A percentile compares a stretch with the other conserved stretches of the same genome.
phyloP scores from a whole-genome alignment of 2,329 filamentous ascomycete genomes.

The Ascosphaera aggregata region DNA sequence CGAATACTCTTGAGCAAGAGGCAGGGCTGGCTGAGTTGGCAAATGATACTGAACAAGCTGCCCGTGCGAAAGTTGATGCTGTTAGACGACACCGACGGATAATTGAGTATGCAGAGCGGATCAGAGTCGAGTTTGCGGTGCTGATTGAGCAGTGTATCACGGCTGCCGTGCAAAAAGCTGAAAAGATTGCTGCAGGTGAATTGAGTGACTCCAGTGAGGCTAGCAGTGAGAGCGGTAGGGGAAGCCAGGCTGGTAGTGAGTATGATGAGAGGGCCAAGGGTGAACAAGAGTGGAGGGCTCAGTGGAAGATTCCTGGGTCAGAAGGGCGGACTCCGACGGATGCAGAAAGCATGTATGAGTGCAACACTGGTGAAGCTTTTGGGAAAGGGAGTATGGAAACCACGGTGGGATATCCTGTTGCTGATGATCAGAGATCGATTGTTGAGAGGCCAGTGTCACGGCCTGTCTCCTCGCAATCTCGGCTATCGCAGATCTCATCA shows the following conservation, averaged over 20 bases:
- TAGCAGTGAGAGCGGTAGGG: slow-evolving; percentile 20
- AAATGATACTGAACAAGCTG: slow-evolving; percentile 64
- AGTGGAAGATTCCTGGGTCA: neutral
- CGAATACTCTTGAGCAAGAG: slow-evolving; percentile 78
- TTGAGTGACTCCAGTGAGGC: slow-evolving; percentile 49
- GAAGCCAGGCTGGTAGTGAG: slow-evolving; percentile 15
- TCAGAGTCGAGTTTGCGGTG: slow-evolving; percentile 78
- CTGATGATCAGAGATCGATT: neutral
- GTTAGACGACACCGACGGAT: slow-evolving; percentile 80
- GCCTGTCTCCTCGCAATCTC: neutral
- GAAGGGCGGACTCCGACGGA: neutral
- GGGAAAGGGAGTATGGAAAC: neutral
- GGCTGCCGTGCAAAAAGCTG: slow-evolving; percentile 72
- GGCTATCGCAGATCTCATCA: neutral
- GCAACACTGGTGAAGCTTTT: neutral
- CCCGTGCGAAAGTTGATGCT: slow-evolving; percentile 76
- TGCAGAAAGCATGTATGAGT: neutral
- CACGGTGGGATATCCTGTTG: neutral
- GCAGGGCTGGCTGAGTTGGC: slow-evolving; percentile 74
- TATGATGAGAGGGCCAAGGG: slow-evolving; percentile 4
- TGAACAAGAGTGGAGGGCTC: neutral
- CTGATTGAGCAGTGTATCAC: slow-evolving; percentile 92
- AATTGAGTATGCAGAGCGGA: slow-evolving; percentile 87
- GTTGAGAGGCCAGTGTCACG: neutral
- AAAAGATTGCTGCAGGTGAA: slow-evolving; percentile 64